Percentiles rank a stretch among this genome's conserved stretches.
phyloP scores from a whole-genome alignment of 2,329 filamentous ascomycete genomes.

The Epichloe baconii region DNA sequence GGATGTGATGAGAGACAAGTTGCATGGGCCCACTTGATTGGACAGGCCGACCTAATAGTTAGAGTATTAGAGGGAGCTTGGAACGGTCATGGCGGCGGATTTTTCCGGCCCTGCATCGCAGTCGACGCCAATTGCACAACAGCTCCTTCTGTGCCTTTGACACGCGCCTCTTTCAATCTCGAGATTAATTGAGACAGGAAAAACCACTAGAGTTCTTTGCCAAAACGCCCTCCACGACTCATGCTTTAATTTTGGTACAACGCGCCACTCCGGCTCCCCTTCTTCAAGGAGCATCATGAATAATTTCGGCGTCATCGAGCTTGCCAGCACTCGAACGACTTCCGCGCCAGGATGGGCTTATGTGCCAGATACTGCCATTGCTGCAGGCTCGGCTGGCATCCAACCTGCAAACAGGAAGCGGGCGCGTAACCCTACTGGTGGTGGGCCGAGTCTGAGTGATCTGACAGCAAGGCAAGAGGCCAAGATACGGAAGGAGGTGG shows the following conservation, averaged over 20 bases:
- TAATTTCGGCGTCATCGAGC: slow-evolving; percentile 68
- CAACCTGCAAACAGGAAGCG: slow-evolving; percentile 55
- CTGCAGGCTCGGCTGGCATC: slow-evolving; percentile 37
- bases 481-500: slow-evolving; percentile 68
- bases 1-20: too few relatives aligned
- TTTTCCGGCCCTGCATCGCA: slow-evolving; percentile 5
- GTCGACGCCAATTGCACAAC: too few relatives aligned
- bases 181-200: too few relatives aligned
- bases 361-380: slow-evolving; percentile 59
- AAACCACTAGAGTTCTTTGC: too few relatives aligned
- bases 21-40: slow-evolving; percentile 8
- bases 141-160: background rate
- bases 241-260: background rate
- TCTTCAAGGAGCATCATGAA: slow-evolving; percentile 30
- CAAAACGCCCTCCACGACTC: too few relatives aligned
- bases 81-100: slow-evolving; percentile 7
- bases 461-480: slow-evolving; percentile 71
- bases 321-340: slow-evolving; percentile 56
- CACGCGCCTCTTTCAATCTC: background rate
- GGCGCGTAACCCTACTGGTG: slow-evolving; percentile 42
- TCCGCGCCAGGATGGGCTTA: slow-evolving; percentile 84
- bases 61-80: background rate
- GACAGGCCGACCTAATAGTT: background rate
- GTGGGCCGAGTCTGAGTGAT: slow-evolving; percentile 42
- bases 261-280: background rate